Conservation (phyloP, 306 rosid genomes). For the Vigna angularis region DNA sequence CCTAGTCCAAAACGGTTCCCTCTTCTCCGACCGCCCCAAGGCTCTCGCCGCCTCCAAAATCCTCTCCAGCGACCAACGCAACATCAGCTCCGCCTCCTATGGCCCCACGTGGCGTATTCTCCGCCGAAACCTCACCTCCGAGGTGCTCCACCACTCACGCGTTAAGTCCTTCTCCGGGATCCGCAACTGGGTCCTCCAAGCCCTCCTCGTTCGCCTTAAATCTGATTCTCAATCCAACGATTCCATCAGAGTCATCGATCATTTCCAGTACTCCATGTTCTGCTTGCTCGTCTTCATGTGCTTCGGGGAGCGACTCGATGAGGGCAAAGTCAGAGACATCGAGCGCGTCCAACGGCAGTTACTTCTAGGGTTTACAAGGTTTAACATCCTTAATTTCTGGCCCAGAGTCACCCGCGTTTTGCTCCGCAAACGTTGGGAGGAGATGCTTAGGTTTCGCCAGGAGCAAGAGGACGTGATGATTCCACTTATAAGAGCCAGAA, state of each 20-base stretch:
- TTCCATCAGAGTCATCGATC: constrained; percentile 14
- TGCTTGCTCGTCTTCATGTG: constrained; percentile 54
- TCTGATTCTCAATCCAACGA: not conserved
- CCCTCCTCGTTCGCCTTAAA: constrained; percentile 36
- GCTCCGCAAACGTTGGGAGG: constrained; percentile 31
- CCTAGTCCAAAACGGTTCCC: constrained; percentile 39
- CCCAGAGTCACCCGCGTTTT: constrained; percentile 1
- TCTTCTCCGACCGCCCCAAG: constrained; percentile 52
- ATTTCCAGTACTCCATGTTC: constrained; percentile 50
- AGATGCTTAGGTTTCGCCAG: not conserved
- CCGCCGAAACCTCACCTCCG: constrained; percentile 54
- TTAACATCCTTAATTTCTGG: constrained; percentile 29
- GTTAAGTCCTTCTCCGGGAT: constrained; percentile 41
- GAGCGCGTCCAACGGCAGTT: constrained; percentile 23
- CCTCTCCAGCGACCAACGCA: constrained; percentile 26
- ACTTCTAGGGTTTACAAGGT: not conserved
- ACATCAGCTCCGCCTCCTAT: constrained; percentile 42
- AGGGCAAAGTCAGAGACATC: constrained; percentile 37
- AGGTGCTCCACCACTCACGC: constrained; percentile 49
- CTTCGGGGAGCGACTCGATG: constrained; percentile 45
- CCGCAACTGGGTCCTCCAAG: constrained; percentile 44
- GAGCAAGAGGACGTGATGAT: constrained; percentile 12
- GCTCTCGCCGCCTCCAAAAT: not conserved
- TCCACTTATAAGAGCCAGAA: constrained; percentile 14
- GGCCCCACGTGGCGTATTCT: constrained; percentile 53